Evolutionary conservation across 192 early-diverging fungal species (phyloP), one percentile per base, ranked within the genome.

Genomic region (Geosiphon pyriformis): DNA sequence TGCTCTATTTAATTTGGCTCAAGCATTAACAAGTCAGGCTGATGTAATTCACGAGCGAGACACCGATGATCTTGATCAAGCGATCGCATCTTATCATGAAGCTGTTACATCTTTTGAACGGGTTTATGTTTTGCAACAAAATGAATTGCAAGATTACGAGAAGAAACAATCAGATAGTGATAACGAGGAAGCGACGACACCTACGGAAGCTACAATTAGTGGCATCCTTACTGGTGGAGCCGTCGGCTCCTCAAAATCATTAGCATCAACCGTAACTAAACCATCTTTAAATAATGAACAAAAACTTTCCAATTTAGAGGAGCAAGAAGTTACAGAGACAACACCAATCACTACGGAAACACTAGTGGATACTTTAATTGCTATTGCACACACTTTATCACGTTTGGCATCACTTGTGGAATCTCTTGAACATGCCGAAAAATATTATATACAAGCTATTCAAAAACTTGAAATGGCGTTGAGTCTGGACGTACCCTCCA

Each of bases 1-100:
- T 61, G 75, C 75, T 0, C 72, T 85, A 35, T 89, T 87, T 69
- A 91, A 89, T 59, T 72, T 89, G 33, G 86, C 81, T 4, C 87
- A 88, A 69, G 87, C 87, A 0, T 53, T 89, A 37, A 73, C 78
- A 25, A 79, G 81, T 11, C 70, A 74, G 22, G 80, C 87, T 0
- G 86, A 88, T 60, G 64, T 83, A 11, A 61, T 78, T 34, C 73
- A 79, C 61, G 79, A 79, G 33, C 66, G 78, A 62, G 83, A 78
- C 12, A 74, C 80, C 11, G 78, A 78, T 32, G 79, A 80, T 22
- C 76, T 73, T 10, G 73, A 80, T 25, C 30, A 37, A 0, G 68
- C 75, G 18, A 70, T 61, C 22, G 23, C 56, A 17, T 69, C 77
- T 20, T 69, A 81, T 27, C 74, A 81, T 53, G 82, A 84, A 42